These are phyloP conservation scores for Botrytis cinerea DNA, from an alignment of 2,329 filamentous ascomycete genomes.

Conservation along the genomic window DNA sequence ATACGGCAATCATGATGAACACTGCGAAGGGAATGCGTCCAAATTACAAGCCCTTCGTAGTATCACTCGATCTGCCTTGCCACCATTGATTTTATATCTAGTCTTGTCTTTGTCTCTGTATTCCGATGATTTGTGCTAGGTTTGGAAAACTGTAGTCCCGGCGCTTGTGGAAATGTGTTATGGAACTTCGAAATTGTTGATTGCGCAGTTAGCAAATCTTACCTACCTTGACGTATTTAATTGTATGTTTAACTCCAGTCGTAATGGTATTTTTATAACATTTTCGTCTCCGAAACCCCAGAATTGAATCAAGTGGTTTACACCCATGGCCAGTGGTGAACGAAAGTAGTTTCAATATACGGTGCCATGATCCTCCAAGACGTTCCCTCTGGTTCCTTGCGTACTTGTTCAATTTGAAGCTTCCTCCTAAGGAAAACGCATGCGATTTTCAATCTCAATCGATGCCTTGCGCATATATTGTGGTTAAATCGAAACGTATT, in stretches of 20 bases:
- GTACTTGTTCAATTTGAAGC: background rate
- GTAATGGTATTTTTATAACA: background rate
- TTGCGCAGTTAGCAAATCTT: background rate
- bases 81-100: background rate
- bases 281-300: background rate
- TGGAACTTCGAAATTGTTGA: background rate
- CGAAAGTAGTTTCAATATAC: background rate
- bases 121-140: background rate
- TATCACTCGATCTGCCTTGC: slow-evolving; percentile 29
- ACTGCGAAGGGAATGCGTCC: slow-evolving; percentile 31
- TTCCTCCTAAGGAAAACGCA: background rate
- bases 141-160: background rate
- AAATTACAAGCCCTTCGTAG: slow-evolving; percentile 34
- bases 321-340: background rate
- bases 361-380: background rate
- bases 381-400: background rate
- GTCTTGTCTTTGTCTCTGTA: no score
- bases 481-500: no score
- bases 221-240: background rate
- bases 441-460: no score
- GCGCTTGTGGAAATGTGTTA: background rate
- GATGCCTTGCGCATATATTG: no score
- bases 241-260: background rate
- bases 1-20: slow-evolving; percentile 52
- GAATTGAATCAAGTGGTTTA: background rate